Conservation (phyloP, 345 rosid genomes). For the Rhodamnia argentea region DNA sequence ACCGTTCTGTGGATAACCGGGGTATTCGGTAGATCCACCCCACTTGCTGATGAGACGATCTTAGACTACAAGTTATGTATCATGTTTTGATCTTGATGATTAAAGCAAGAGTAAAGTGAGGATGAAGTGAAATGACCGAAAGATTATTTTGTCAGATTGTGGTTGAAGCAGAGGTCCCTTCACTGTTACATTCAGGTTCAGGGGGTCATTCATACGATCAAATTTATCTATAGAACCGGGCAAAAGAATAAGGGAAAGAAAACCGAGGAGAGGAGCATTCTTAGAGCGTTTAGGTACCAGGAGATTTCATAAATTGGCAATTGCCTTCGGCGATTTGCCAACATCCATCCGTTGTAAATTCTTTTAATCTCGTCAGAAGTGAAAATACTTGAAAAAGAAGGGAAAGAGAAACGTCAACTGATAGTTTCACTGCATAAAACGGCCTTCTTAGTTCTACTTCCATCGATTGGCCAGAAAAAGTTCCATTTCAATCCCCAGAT, state of each 20-base stretch:
- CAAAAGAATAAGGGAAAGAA: background rate
- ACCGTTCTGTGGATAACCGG: background rate
- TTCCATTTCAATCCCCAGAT: background rate
- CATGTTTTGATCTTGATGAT: background rate
- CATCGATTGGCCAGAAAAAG: background rate
- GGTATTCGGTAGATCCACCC: background rate
- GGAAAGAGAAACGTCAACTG: background rate
- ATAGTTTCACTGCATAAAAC: background rate
- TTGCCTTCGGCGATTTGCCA: rapidly evolving
- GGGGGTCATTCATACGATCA: background rate
- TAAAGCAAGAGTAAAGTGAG: background rate
- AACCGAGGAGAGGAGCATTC: background rate
- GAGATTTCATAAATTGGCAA: background rate
- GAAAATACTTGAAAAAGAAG: background rate
- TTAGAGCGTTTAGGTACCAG: background rate
- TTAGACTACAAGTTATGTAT: background rate
- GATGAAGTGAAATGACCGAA: background rate
- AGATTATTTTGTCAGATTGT: background rate
- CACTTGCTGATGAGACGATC: background rate
- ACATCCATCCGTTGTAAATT: background rate
- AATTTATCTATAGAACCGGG: rapidly evolving
- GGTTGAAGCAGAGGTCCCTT: background rate
- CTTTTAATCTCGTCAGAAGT: background rate
- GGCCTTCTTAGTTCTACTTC: background rate
- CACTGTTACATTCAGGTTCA: background rate